Base-by-base conservation (phyloP, 768 basidiomycete species). In the Naganishia kalamii region DNA sequence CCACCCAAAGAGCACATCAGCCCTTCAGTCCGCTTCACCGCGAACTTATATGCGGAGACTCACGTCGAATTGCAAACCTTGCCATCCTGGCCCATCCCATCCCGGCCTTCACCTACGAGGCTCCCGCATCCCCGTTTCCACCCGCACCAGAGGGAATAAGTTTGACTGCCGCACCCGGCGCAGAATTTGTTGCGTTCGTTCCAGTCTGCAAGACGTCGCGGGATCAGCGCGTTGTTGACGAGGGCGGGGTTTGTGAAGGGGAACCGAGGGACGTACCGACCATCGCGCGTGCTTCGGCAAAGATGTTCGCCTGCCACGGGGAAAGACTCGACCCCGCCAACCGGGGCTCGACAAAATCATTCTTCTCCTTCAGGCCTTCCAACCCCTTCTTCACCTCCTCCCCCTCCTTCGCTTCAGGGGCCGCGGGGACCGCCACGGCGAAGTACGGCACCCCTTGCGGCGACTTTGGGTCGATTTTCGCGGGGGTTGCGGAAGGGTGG, bases 121-220 rank as follows among this genome's bases (percentile, higher is more conserved):
- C 88, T 83, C 6, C 83, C 80, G 76, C 94, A 99, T 4, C 84
- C 83, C 1, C 92, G 79, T 78, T 99, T 99, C 93, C 92, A 99
- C 0, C 94, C 94, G 3, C 85, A 92, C 94, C 94, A 97, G 70
- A 90, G 81, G 0, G 90, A 88, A 71, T 90, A 89, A 0, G 86
- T 84, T 1, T 83, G 83, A 0, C 86, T 84, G 3, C 92, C 92
- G 75, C 94, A 98, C 0, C 85, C 86, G 0, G 93, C 84, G 74
- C 94, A 98, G 76, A 90, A 93, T 90, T 86, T 90, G 78, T 93
- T 94, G 61, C 92, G 81, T 54, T 81, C 82, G 75, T 96, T 98
- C 94, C 94, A 99, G 74, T 98, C 94, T 64, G 17, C 40, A 29
- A 30, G 13, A 25, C 35, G 19, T 32, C 17, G 25, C 7, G 21